Evolutionary conservation across 371 early-diverging fungal genomes (phyloP).

Genomic region (Haplosporangium sp.): DNA sequence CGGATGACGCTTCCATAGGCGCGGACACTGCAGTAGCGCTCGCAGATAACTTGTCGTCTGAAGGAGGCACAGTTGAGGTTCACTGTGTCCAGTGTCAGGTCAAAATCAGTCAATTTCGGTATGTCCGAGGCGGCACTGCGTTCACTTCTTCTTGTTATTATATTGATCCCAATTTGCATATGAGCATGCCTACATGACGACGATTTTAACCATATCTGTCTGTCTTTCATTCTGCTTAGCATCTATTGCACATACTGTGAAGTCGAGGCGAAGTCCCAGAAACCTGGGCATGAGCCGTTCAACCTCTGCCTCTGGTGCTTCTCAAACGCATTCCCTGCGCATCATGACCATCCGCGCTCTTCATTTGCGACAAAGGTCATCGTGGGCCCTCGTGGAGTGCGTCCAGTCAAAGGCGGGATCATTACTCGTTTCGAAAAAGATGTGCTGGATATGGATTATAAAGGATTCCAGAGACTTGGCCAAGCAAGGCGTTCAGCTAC

Average conservation of each 20-base stretch:
- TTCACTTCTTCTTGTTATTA: constrained; percentile 37
- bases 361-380: constrained; percentile 82
- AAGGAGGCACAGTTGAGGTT: constrained; percentile 18
- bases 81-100: constrained; percentile 47
- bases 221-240: constrained; percentile 51
- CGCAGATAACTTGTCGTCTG: constrained; percentile 3
- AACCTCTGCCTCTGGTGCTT: constrained; percentile 71
- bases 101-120: constrained; percentile 53
- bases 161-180: constrained; percentile 67
- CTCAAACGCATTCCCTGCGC: constrained; percentile 74
- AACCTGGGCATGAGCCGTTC: constrained; percentile 20
- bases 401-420: constrained; percentile 68
- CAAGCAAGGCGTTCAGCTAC: not conserved
- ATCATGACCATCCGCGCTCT: constrained; percentile 83
- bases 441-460: constrained; percentile 58
- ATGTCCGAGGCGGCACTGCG: not conserved
- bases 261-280: constrained; percentile 62
- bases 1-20: not conserved
- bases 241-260: constrained; percentile 91
- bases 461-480: constrained; percentile 19
- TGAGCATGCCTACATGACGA: no score
- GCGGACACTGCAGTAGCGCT: not conserved
- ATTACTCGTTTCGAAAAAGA: constrained; percentile 75
- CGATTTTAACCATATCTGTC: no score
- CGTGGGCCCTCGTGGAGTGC: constrained; percentile 60